A percentile compares a stretch with the other conserved stretches of the same genome.
Conservation (phyloP, 768 basidiomycete genomes). For the Podaxis sp. region DNA sequence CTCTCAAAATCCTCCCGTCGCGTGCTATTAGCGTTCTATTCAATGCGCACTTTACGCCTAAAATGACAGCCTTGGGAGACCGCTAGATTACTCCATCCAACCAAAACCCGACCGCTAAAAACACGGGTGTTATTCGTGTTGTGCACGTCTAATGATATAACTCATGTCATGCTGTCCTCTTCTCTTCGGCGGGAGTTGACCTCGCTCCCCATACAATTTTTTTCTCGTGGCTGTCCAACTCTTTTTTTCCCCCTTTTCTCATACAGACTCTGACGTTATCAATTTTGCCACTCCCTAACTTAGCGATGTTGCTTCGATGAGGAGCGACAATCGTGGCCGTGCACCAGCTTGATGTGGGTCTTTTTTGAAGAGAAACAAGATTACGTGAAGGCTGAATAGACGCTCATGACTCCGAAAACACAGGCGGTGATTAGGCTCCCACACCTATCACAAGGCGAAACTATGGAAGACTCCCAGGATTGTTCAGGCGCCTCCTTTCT, state of each 20-base stretch:
- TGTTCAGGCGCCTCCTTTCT: background rate
- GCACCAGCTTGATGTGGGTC: background rate
- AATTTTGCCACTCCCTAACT: background rate
- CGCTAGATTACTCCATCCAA: background rate
- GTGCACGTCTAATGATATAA: background rate
- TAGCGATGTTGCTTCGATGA: background rate
- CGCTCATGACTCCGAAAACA: background rate
- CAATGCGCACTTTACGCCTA: background rate
- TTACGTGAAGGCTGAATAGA: background rate
- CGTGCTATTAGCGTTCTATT: background rate
- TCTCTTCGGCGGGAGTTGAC: background rate
- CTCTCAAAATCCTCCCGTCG: background rate
- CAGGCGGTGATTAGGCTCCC: background rate
- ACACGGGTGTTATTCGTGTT: background rate
- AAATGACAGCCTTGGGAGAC: conserved; percentile 1
- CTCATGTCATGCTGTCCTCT: background rate
- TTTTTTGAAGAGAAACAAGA: background rate
- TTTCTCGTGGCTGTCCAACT: background rate
- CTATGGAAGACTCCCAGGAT: background rate
- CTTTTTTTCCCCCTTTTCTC: background rate
- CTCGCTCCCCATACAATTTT: background rate
- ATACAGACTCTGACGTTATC: background rate
- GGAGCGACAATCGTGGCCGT: background rate
- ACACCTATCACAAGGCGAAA: background rate
- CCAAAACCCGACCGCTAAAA: background rate